phyloP scores from a whole-genome alignment of 331 rosid species.

The Prunus yedoensis region DNA sequence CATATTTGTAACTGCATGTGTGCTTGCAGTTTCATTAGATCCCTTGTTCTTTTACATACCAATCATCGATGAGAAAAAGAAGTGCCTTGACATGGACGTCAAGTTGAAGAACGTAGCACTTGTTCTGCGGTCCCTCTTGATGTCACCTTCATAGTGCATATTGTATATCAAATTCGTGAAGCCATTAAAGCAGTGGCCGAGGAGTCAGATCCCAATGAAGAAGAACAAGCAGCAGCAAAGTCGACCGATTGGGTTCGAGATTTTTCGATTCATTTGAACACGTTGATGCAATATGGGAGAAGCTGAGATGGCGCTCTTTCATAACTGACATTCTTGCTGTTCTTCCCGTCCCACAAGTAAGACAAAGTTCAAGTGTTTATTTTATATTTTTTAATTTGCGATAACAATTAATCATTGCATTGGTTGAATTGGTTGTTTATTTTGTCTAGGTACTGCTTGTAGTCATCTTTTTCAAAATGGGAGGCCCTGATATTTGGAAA shows the following conservation, averaged over 20 bases:
- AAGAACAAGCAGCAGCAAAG: no score
- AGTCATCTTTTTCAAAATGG: neutral
- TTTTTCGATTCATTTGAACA: no score
- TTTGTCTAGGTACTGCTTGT: neutral
- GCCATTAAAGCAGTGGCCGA: slow-evolving; percentile 12
- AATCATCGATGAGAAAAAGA: neutral
- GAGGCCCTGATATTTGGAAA: neutral
- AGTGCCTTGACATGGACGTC: slow-evolving; percentile 32
- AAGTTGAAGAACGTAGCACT: slow-evolving; percentile 8
- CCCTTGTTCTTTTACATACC: slow-evolving; percentile 43
- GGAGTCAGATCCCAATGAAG: no score
- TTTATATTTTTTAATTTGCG: neutral
- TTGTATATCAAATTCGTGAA: slow-evolving; percentile 11
- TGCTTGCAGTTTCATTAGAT: slow-evolving; percentile 36
- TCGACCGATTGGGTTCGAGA: no score
- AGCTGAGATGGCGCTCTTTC: slow-evolving; percentile 8
- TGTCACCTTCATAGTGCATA: slow-evolving; percentile 18
- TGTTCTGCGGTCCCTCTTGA: slow-evolving; percentile 17
- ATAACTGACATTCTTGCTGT: slow-evolving; percentile 29
- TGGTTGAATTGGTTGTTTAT: no score
- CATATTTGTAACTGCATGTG: slow-evolving; percentile 22
- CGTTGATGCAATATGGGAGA: no score
- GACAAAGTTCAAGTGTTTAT: no score
- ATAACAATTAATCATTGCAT: no score
- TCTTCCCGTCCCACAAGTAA: slow-evolving; percentile 44